Conservation (phyloP, 805 yeast species). For the Kazachstania africana region DNA sequence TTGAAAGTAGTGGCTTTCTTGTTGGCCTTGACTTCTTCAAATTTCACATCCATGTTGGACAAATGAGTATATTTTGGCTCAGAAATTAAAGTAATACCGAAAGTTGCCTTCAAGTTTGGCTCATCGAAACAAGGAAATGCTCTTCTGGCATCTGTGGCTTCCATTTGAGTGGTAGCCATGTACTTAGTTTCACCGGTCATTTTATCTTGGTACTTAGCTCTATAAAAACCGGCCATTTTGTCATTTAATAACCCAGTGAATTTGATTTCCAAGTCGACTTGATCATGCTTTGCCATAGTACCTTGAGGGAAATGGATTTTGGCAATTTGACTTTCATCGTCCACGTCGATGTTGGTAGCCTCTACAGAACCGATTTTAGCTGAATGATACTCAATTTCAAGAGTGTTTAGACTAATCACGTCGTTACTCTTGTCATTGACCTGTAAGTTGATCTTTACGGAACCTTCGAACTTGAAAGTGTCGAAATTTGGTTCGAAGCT, state of each 20-base stretch:
- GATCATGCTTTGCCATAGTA: constrained; percentile 22
- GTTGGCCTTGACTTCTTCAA: constrained; percentile 24
- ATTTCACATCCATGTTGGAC: constrained; percentile 54
- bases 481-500: constrained; percentile 49
- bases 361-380: constrained; percentile 30
- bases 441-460: constrained; percentile 39
- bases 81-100: constrained; percentile 45
- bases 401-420: constrained; percentile 43
- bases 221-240: constrained; percentile 60
- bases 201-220: constrained; percentile 46
- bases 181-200: constrained; percentile 17
- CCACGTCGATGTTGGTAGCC: constrained; percentile 31
- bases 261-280: constrained; percentile 35
- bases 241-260: constrained; percentile 58
- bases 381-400: constrained; percentile 52
- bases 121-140: constrained; percentile 73
- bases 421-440: constrained; percentile 36
- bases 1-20: constrained; percentile 41
- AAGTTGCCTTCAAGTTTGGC: constrained; percentile 58
- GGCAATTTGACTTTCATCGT: constrained; percentile 50
- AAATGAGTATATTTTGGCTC: constrained; percentile 42
- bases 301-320: constrained; percentile 42
- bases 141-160: constrained; percentile 66
- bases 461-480: constrained; percentile 47
- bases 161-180: constrained; percentile 35